Percentiles rank a stretch among this genome's conserved stretches.
These are phyloP conservation scores for Aureobasidium sp. DNA, from an alignment of 2,329 filamentous ascomycete genomes.

Conservation along the genomic window DNA sequence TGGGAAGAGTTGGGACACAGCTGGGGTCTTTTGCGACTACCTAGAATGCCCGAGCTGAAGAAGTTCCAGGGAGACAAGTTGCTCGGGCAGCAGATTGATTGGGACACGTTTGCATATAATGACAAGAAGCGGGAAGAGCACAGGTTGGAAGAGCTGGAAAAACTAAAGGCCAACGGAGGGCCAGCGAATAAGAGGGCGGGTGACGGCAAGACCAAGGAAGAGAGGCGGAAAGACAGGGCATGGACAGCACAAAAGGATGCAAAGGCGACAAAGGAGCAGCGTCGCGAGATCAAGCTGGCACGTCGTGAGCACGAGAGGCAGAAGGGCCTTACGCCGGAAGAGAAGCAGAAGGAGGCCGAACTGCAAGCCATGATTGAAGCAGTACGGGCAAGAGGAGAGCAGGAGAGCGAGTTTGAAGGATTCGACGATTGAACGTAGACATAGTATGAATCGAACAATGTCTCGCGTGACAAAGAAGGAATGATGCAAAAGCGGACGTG, in stretches of 20 bases:
- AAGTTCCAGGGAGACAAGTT: slow-evolving; percentile 35
- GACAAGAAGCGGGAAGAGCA: slow-evolving; percentile 37
- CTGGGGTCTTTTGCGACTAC: slow-evolving; percentile 80
- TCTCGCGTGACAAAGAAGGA: background rate
- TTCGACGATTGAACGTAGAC: slow-evolving; percentile 14
- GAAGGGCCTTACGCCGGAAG: slow-evolving; percentile 23
- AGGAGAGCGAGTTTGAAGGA: slow-evolving; percentile 15
- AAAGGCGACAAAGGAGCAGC: slow-evolving; percentile 24
- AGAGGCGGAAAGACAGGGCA: slow-evolving; percentile 26
- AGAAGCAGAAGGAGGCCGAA: slow-evolving; percentile 24
- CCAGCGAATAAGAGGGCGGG: slow-evolving; percentile 21
- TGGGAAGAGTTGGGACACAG: slow-evolving; percentile 73
- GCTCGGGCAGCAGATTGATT: slow-evolving; percentile 30
- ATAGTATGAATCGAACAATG: background rate
- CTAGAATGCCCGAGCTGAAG: slow-evolving; percentile 79
- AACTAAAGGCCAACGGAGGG: slow-evolving; percentile 16
- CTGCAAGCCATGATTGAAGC: slow-evolving; percentile 26
- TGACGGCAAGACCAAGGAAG: slow-evolving; percentile 24
- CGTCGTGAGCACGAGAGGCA: slow-evolving; percentile 24
- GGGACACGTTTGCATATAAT: slow-evolving; percentile 34
- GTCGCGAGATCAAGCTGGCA: slow-evolving; percentile 27
- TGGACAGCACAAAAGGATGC: slow-evolving; percentile 31
- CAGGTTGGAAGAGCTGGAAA: slow-evolving; percentile 29
- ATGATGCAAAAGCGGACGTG: background rate
- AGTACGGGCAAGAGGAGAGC: slow-evolving; percentile 20